Percentiles rank a stretch among this genome's conserved stretches.
phyloP scores from a whole-genome alignment of 768 basidiomycete genomes.

The Leccinum fibrillosum region DNA sequence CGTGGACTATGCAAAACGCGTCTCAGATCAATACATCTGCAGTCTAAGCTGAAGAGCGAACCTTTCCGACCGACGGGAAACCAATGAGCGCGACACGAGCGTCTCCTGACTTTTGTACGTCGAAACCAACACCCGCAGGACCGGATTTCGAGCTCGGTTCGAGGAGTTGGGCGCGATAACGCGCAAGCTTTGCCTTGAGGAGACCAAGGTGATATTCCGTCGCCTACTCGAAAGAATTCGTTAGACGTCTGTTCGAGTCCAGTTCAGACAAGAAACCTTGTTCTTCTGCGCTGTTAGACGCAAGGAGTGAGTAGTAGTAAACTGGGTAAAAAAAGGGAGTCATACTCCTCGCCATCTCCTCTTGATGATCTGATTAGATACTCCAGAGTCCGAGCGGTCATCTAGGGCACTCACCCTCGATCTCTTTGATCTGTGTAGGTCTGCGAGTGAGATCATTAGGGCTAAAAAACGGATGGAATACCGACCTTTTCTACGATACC shows the following conservation, averaged over 20 bases:
- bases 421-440: slow-evolving; percentile 80
- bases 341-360: slow-evolving; percentile 98
- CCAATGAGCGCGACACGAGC: slow-evolving; percentile 91
- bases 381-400: background rate
- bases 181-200: slow-evolving; percentile 90
- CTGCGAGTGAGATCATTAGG: slow-evolving; percentile 6
- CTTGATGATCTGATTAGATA: slow-evolving; percentile 37
- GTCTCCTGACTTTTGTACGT: slow-evolving; percentile 85
- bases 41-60: slow-evolving; percentile 15
- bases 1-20: slow-evolving; percentile 59
- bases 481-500: slow-evolving; percentile 91
- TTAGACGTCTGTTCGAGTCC: slow-evolving; percentile 7
- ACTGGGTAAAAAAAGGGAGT: slow-evolving; percentile 13
- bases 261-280: slow-evolving; percentile 52
- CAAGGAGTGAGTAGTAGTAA: background rate
- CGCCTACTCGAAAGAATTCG: slow-evolving; percentile 49
- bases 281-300: slow-evolving; percentile 81
- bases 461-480: slow-evolving; percentile 2
- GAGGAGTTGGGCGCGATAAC: slow-evolving; percentile 91
- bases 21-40: slow-evolving; percentile 3
- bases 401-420: slow-evolving; percentile 69
- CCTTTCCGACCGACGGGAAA: slow-evolving; percentile 94
- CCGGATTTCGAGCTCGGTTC: slow-evolving; percentile 87
- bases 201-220: slow-evolving; percentile 94
- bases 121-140: slow-evolving; percentile 79